A percentile compares a stretch with the other conserved stretches of the same genome.
Evolutionary conservation across 2,329 filamentous ascomycete species (phyloP).

Genomic region (Calonectria honghensis): DNA sequence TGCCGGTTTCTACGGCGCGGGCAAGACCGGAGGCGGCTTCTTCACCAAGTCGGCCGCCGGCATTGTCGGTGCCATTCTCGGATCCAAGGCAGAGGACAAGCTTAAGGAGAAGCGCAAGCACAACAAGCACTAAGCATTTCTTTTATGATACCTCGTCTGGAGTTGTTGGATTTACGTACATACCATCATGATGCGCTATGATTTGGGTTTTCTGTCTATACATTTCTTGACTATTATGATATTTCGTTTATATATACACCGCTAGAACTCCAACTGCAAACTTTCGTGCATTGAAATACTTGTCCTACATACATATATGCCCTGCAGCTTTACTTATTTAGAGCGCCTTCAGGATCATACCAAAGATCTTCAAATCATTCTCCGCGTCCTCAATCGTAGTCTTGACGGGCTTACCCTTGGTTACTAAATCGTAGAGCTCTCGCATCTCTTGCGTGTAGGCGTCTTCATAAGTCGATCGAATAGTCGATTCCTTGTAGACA

Average conservation of each 20-base stretch:
- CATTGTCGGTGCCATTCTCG: constrained; percentile 70
- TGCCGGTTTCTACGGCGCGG: constrained; percentile 72
- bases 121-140: constrained; percentile 54
- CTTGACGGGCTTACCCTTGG: constrained; percentile 51
- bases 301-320: not conserved
- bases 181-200: constrained; percentile 19
- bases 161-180: constrained; percentile 7
- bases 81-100: constrained; percentile 66
- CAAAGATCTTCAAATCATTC: constrained; percentile 58
- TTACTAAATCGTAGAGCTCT: constrained; percentile 57
- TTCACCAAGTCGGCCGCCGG: constrained; percentile 71
- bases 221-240: constrained; percentile 11
- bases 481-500: constrained; percentile 61
- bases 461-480: constrained; percentile 67
- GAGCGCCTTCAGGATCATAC: constrained; percentile 54
- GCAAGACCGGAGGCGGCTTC: constrained; percentile 71
- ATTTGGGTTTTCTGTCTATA: not conserved
- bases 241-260: not conserved
- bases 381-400: constrained; percentile 55
- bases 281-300: not conserved
- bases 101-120: constrained; percentile 60
- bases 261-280: not conserved
- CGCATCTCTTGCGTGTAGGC: constrained; percentile 62
- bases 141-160: constrained; percentile 25
- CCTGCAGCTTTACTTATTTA: not conserved